Evolutionary conservation across 192 early-diverging fungal genomes (phyloP).

Genomic region (Backusella circina): DNA sequence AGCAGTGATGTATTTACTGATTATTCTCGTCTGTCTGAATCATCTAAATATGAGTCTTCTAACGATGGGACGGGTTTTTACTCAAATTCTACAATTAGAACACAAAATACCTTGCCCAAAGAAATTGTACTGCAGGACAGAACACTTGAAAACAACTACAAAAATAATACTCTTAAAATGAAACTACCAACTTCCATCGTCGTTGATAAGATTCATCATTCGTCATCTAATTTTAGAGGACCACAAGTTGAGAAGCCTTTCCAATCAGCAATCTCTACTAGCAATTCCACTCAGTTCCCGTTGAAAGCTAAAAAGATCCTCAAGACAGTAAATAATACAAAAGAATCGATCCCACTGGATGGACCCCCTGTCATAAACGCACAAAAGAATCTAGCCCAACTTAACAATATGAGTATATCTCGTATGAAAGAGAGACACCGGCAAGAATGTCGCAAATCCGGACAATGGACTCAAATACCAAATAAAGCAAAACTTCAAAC

Average conservation of each 20-base stretch:
- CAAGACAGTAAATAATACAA: not conserved
- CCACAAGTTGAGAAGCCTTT: not conserved
- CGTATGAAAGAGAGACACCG: constrained; percentile 18
- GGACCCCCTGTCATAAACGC: not conserved
- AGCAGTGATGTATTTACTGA: not conserved
- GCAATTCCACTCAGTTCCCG: not conserved
- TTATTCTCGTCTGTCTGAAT: not conserved
- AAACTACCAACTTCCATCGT: not conserved
- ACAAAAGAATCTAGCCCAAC: not conserved
- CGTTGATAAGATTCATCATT: not conserved
- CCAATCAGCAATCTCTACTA: not conserved
- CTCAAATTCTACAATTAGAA: not conserved
- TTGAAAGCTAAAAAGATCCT: not conserved
- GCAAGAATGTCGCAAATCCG: constrained; percentile 4
- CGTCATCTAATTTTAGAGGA: not conserved
- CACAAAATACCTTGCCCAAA: not conserved
- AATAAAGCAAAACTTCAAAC: not conserved
- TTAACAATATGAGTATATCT: not conserved
- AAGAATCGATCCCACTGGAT: not conserved
- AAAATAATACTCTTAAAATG: not conserved
- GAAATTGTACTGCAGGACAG: not conserved
- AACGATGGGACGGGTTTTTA: not conserved
- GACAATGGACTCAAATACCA: not conserved
- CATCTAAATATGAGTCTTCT: not conserved
- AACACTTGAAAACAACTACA: not conserved